phyloP scores from a whole-genome alignment of 306 rosid genomes.

The Neltuma alba region DNA sequence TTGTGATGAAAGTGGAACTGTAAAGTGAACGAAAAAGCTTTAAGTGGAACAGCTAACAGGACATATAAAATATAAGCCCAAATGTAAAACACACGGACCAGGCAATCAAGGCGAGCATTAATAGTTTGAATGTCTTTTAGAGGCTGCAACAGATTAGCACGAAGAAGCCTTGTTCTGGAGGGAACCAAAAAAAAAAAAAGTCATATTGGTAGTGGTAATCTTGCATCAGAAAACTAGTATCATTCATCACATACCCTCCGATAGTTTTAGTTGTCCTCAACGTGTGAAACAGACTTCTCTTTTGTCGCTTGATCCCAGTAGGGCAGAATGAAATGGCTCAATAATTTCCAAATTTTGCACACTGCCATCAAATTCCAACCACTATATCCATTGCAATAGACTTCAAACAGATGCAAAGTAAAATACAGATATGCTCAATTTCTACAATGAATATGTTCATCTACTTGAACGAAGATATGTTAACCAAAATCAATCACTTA shows the following conservation, averaged over 20 bases:
- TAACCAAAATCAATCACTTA: neutral
- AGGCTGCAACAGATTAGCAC: conserved; percentile 99
- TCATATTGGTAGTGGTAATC: conserved; percentile 37
- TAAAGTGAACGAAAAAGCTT: conserved; percentile 30
- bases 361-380: conserved; percentile 56
- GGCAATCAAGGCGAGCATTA: conserved; percentile 93
- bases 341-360: conserved; percentile 95
- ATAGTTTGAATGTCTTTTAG: conserved; percentile 88
- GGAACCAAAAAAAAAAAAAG: conserved; percentile 40
- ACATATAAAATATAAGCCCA: conserved; percentile 21
- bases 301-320: conserved; percentile 88
- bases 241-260: conserved; percentile 77
- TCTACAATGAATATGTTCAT: neutral
- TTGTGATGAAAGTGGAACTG: conserved; percentile 4
- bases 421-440: conserved; percentile 21
- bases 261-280: conserved; percentile 95
- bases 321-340: conserved; percentile 78
- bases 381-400: conserved; percentile 20
- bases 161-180: conserved; percentile 95
- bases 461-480: conserved; percentile 19
- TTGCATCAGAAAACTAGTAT: conserved; percentile 34
- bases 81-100: conserved; percentile 58
- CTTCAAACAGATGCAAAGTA: conserved; percentile 19
- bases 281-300: conserved; percentile 88
- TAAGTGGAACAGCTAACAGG: conserved; percentile 6